Percentiles rank a stretch among this genome's conserved stretches.
These are phyloP conservation scores for Monosporascus sp. DNA, from an alignment of 2,329 filamentous ascomycete species.

Conservation along the genomic window DNA sequence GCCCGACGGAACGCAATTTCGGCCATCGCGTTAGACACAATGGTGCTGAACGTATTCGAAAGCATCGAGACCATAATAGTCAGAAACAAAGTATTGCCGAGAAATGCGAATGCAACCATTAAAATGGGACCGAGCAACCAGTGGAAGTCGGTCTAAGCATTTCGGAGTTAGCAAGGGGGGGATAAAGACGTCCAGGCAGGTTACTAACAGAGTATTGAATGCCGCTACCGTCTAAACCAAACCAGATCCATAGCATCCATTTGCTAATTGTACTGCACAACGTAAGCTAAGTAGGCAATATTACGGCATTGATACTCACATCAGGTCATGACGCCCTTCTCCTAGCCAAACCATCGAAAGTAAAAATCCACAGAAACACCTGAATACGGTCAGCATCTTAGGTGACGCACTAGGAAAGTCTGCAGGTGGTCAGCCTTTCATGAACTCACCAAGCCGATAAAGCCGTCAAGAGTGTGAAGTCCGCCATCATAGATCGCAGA, in stretches of 20 bases:
- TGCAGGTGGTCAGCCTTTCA: background rate
- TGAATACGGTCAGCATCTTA: conserved; percentile 11
- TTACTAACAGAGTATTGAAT: conserved; percentile 49
- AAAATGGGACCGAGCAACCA: conserved; percentile 71
- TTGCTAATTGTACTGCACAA: conserved; percentile 62
- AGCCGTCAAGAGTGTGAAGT: conserved; percentile 73
- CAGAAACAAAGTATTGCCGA: conserved; percentile 84
- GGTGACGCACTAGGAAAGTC: background rate
- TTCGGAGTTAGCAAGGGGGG: conserved; percentile 2
- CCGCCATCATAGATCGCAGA: conserved; percentile 76
- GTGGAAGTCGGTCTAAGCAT: conserved; percentile 61
- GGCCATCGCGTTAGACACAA: conserved; percentile 70
- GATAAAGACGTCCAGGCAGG: conserved; percentile 5
- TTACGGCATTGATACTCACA: conserved; percentile 34
- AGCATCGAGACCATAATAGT: conserved; percentile 85
- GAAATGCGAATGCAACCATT: conserved; percentile 79
- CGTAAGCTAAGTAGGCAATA: conserved; percentile 7
- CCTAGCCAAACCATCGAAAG: conserved; percentile 75
- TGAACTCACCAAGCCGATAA: conserved; percentile 60
- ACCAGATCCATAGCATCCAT: conserved; percentile 95
- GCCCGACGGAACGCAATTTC: conserved; percentile 79
- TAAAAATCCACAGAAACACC: conserved; percentile 75
- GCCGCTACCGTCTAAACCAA: conserved; percentile 71
- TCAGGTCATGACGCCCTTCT: conserved; percentile 53
- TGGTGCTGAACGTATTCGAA: conserved; percentile 75